These are phyloP conservation scores for Psilocybe cyanescens DNA, from an alignment of 768 basidiomycete species.

Conservation along the genomic window DNA sequence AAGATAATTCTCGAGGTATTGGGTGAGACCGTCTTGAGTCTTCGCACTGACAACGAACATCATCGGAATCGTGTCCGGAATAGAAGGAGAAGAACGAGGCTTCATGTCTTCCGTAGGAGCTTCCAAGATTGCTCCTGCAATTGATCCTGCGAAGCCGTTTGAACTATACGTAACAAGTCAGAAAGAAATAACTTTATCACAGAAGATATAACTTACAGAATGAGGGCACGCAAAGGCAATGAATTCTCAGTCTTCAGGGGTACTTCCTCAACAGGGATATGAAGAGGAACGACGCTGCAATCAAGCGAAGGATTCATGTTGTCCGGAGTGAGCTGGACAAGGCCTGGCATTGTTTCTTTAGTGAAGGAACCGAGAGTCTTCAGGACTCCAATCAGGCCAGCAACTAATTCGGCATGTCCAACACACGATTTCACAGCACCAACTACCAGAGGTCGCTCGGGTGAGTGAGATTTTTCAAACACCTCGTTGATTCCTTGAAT, in stretches of 20 bases:
- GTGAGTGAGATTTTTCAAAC: conserved; percentile 33
- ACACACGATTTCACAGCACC: conserved; percentile 37
- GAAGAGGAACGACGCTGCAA: conserved; percentile 31
- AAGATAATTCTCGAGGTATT: conserved; percentile 34
- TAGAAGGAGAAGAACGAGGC: conserved; percentile 9
- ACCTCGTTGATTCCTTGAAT: conserved; percentile 40
- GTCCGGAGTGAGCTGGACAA: conserved; percentile 30
- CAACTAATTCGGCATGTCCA: conserved; percentile 37
- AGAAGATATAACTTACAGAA: conserved; percentile 28
- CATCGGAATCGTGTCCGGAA: conserved; percentile 23
- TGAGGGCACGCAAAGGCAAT: conserved; percentile 28
- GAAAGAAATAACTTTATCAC: background rate
- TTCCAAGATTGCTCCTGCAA: conserved; percentile 36
- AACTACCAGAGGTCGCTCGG: conserved; percentile 32
- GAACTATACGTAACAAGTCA: conserved; percentile 26
- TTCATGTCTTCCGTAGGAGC: conserved; percentile 24
- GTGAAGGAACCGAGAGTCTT: conserved; percentile 31
- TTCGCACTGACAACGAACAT: conserved; percentile 41
- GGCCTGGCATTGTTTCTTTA: conserved; percentile 31
- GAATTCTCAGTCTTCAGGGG: conserved; percentile 19
- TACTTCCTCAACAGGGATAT: conserved; percentile 27
- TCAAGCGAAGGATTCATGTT: conserved; percentile 39
- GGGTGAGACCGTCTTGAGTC: conserved; percentile 29
- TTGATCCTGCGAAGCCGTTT: conserved; percentile 40
- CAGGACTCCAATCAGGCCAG: conserved; percentile 36